A percentile compares a stretch with the other conserved stretches of the same genome.
phyloP scores from a whole-genome alignment of 805 yeast species.

The Helenozyma baotianmanensis region DNA sequence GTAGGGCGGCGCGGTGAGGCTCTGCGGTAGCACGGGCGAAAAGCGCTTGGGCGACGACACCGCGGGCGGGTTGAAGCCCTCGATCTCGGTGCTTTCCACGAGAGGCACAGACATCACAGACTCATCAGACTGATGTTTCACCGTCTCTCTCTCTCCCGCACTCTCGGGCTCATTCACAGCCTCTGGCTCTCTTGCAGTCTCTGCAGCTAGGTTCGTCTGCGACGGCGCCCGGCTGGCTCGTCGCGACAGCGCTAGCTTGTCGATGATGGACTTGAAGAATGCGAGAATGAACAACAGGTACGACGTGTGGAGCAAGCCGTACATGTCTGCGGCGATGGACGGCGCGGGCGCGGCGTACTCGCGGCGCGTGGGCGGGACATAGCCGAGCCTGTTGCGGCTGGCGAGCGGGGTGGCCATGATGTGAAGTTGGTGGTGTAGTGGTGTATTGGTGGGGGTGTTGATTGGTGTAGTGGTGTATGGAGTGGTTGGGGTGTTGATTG shows the following conservation, averaged over 20 bases:
- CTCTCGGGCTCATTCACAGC: too few species aligned
- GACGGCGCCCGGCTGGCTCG: too few species aligned
- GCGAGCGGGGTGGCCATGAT: neutral
- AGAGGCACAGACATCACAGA: too few species aligned
- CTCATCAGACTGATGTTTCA: too few species aligned
- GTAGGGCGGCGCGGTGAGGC: neutral
- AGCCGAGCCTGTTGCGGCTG: constrained; percentile 1
- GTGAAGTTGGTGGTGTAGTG: too few species aligned
- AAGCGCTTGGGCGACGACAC: neutral
- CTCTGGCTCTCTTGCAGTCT: too few species aligned
- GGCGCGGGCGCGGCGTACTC: too few species aligned
- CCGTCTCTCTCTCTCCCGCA: too few species aligned
- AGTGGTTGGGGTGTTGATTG: too few species aligned
- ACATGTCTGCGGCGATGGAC: constrained; percentile 1
- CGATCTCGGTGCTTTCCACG: neutral
- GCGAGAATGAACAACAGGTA: constrained; percentile 8
- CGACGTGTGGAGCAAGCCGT: constrained; percentile 7
- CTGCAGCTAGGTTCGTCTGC: too few species aligned
- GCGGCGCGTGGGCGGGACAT: constrained; percentile 1
- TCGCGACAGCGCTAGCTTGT: neutral
- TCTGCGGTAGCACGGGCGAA: neutral
- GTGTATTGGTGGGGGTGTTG: too few species aligned
- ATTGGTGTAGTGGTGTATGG: too few species aligned
- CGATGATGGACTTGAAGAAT: constrained; percentile 8
- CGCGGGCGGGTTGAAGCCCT: neutral